Percentiles rank a stretch among this genome's conserved stretches.
Conservation (phyloP, 2,329 filamentous ascomycete species). For the Aspergillus sp. region DNA sequence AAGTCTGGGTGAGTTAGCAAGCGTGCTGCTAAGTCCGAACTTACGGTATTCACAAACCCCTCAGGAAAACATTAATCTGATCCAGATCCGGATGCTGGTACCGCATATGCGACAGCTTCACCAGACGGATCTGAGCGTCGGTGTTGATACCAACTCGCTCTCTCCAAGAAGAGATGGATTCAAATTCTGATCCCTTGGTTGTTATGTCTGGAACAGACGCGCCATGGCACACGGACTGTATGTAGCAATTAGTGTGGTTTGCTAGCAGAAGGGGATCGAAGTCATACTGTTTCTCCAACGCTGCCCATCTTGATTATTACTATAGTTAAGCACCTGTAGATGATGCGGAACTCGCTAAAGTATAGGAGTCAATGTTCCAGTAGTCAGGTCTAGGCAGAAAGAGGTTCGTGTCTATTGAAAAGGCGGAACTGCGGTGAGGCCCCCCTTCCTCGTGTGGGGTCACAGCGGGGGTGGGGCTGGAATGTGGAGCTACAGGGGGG, state of each 20-base stretch:
- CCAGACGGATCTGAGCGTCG: constrained; percentile 51
- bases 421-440: neutral
- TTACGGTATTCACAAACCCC: constrained; percentile 9
- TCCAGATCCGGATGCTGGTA: constrained; percentile 57
- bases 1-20: constrained; percentile 18
- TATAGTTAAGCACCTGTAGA: neutral
- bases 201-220: constrained; percentile 21
- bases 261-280: neutral
- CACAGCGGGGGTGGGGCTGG: neutral
- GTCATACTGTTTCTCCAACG: neutral
- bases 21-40: too few relatives aligned
- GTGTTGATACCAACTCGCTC: constrained; percentile 41
- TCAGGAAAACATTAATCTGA: constrained; percentile 42
- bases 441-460: neutral
- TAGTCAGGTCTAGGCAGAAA: neutral
- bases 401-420: neutral
- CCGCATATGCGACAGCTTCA: constrained; percentile 55
- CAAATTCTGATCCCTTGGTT: constrained; percentile 21
- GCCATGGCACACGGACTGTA: constrained; percentile 8
- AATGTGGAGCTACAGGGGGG: neutral
- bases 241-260: neutral
- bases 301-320: neutral
- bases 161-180: constrained; percentile 23
- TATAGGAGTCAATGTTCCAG: too few relatives aligned
- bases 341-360: neutral